Percentiles rank a stretch among this genome's conserved stretches.
phyloP scores from a whole-genome alignment of 2,329 filamentous ascomycete genomes.

The Curvularia eragrostidis region DNA sequence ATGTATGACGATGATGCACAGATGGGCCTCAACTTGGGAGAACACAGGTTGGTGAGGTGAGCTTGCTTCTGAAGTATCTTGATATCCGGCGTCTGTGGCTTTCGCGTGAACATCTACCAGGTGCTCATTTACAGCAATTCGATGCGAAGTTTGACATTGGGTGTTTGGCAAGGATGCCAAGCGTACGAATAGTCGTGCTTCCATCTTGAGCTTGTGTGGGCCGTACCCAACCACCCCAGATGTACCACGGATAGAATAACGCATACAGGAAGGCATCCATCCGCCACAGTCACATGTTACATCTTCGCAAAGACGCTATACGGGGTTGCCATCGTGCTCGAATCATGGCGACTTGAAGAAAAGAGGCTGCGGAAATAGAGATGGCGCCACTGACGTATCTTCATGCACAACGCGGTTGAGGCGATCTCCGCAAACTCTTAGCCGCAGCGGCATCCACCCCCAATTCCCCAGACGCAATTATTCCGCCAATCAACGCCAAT shows the following conservation, averaged over 20 bases:
- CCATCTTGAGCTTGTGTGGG: not conserved
- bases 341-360: slow-evolving; percentile 2
- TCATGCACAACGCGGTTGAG: slow-evolving; percentile 22
- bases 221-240: not conserved
- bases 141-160: not conserved
- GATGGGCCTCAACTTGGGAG: not conserved
- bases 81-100: not conserved
- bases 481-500: slow-evolving; percentile 20
- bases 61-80: not conserved
- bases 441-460: slow-evolving; percentile 13
- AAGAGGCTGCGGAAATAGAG: slow-evolving; percentile 9
- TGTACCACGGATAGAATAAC: slow-evolving; percentile 3
- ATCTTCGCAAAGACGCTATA: not conserved
- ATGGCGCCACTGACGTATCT: slow-evolving; percentile 18
- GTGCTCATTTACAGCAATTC: too few species aligned
- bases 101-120: not conserved
- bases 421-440: slow-evolving; percentile 20
- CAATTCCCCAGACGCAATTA: slow-evolving; percentile 14
- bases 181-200: slow-evolving; percentile 3
- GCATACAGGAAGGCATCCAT: slow-evolving; percentile 5
- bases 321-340: slow-evolving; percentile 38
- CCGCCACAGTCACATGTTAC: slow-evolving; percentile 7
- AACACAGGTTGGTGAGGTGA: not conserved
- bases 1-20: slow-evolving; percentile 8
- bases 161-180: slow-evolving; percentile 5